Evolutionary conservation across 78 protist species (phyloP).

Genomic region (Diacronema lutheri): DNA sequence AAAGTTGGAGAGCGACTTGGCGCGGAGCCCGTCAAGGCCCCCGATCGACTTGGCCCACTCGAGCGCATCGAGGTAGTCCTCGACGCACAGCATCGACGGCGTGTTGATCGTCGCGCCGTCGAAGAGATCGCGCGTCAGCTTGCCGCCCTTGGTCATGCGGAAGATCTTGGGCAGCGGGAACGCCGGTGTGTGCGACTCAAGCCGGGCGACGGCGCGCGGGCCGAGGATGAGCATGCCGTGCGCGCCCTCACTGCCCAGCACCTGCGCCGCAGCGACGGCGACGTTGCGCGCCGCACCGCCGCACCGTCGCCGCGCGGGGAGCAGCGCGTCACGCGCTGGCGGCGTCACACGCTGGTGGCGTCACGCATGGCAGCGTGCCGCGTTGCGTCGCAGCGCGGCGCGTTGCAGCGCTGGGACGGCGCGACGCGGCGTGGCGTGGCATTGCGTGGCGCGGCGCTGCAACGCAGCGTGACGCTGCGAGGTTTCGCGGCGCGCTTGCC

Average conservation of each 20-base stretch:
- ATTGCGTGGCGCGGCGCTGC: too few species aligned
- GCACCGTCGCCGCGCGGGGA: too few species aligned
- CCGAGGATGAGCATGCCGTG: constrained; percentile 60
- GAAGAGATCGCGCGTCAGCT: constrained; percentile 29
- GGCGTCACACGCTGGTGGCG: too few species aligned
- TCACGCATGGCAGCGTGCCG: too few species aligned
- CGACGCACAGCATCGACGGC: constrained; percentile 41
- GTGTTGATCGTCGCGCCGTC: constrained; percentile 52
- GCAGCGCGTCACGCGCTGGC: too few species aligned
- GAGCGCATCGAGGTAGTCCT: constrained; percentile 58
- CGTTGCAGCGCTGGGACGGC: too few species aligned
- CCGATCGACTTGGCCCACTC: constrained; percentile 18
- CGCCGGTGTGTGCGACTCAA: constrained; percentile 16
- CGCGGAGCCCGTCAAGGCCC: constrained; percentile 26
- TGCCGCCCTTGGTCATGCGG: constrained; percentile 20
- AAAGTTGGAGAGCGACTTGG: constrained; percentile 15
- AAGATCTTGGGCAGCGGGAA: constrained; percentile 49
- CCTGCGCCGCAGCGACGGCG: too few species aligned
- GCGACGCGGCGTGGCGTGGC: too few species aligned
- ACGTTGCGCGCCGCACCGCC: too few species aligned
- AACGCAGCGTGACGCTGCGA: too few species aligned
- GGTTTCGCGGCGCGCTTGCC: too few species aligned
- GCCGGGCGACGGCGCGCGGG: constrained; percentile 44
- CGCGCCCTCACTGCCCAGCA: constrained; percentile 65
- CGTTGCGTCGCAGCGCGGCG: too few species aligned